These are phyloP conservation scores for Leavenworthia alabamica DNA, from an alignment of 345 rosid species.

Conservation along the genomic window DNA sequence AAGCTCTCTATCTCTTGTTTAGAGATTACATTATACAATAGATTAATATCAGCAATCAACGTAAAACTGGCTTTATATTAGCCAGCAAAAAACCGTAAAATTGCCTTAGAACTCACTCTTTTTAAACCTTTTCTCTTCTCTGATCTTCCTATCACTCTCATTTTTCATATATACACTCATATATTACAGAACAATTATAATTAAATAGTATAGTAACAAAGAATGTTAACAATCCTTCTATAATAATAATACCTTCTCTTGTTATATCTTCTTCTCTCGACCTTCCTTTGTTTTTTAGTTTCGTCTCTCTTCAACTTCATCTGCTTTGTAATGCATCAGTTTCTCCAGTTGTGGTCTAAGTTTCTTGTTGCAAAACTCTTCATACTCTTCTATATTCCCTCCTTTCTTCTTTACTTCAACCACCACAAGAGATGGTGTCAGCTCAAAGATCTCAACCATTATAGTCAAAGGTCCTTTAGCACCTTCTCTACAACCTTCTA, in stretches of 20 bases:
- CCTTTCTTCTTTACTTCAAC: constrained; percentile 93
- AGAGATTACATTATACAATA: constrained; percentile 15
- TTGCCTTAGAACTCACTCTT: constrained; percentile 12
- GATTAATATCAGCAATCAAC: constrained; percentile 13
- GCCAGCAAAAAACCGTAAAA: constrained; percentile 33
- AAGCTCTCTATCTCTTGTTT: constrained; percentile 11
- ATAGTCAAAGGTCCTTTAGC: constrained; percentile 59
- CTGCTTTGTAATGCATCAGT: constrained; percentile 48
- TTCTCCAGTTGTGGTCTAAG: constrained; percentile 72
- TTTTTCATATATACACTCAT: constrained; percentile 18
- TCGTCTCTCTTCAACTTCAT: no score
- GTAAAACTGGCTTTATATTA: constrained; percentile 20
- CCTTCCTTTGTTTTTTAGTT: no score
- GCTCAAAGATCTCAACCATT: constrained; percentile 55
- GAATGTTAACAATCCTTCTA: constrained; percentile 15
- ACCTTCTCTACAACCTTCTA: constrained; percentile 64
- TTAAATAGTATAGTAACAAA: no score
- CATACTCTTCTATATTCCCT: constrained; percentile 79
- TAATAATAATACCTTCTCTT: constrained; percentile 16
- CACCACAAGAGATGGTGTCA: constrained; percentile 56
- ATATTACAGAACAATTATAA: neutral
- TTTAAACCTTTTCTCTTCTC: neutral
- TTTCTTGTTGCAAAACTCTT: constrained; percentile 67
- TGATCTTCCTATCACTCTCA: constrained; percentile 26
- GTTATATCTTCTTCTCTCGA: constrained; percentile 25